Evolutionary conservation across 305 asterid genomes (phyloP).

Genomic region (Fraxinus nigra): DNA sequence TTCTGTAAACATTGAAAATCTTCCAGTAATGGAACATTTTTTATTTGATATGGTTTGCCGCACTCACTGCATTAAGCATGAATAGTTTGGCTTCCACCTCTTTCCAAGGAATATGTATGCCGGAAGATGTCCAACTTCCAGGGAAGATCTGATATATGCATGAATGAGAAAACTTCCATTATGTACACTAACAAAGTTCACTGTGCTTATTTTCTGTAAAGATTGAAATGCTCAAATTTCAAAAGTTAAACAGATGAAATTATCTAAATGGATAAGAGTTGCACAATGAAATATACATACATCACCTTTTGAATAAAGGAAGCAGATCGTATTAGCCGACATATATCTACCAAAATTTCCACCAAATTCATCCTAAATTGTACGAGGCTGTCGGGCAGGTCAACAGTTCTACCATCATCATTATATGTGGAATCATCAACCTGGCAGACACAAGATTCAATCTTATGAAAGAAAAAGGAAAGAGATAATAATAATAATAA

Average conservation of each 20-base stretch:
- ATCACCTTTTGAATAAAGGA: slow-evolving; percentile 66
- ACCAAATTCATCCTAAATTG: slow-evolving; percentile 74
- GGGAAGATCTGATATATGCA: slow-evolving; percentile 49
- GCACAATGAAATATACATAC: slow-evolving; percentile 14
- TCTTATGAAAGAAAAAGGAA: slow-evolving; percentile 11
- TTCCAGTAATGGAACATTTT: neutral
- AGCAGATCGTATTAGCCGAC: slow-evolving; percentile 71
- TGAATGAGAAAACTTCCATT: neutral
- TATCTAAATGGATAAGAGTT: neutral
- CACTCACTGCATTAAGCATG: slow-evolving; percentile 75
- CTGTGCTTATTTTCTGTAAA: slow-evolving; percentile 13
- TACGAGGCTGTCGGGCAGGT: slow-evolving; percentile 69
- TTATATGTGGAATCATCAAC: slow-evolving; percentile 61
- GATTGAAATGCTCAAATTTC: slow-evolving; percentile 2
- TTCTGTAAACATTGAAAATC: slow-evolving; percentile 14
- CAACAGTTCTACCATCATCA: slow-evolving; percentile 49
- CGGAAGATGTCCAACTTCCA: slow-evolving; percentile 57
- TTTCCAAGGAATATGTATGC: slow-evolving; percentile 65
- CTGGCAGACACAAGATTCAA: slow-evolving; percentile 35
- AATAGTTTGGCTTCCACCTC: slow-evolving; percentile 79
- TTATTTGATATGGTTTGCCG: slow-evolving; percentile 10
- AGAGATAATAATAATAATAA: neutral
- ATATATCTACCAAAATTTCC: slow-evolving; percentile 74
- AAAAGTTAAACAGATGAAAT: slow-evolving; percentile 12
- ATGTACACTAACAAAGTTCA: neutral